Evolutionary conservation across 306 rosid species (phyloP), one percentile per base, ranked within the genome.

Genomic region (Quercus berberidifolia): DNA sequence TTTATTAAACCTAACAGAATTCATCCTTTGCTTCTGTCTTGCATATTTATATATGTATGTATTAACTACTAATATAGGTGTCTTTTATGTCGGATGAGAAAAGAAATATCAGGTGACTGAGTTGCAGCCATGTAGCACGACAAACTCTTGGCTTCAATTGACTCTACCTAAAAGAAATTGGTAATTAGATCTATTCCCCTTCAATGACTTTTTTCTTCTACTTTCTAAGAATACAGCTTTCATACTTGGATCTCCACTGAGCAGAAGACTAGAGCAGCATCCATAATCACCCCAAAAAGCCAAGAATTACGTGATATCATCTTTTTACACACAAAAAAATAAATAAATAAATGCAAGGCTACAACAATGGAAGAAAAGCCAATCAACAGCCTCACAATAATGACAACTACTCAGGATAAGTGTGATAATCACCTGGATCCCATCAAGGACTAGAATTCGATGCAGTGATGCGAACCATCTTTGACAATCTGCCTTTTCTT

Each of bases 371-470:
- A 62, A 20, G 68, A 28, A 20, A 73, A 82, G 21, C 30, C 46
- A 19, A 30, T 67, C 54, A 19, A 26, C 19, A 26, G 14, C 72
- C 49, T 21, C 68, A 33, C 74, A 74, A 75, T 15, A 19, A 41
- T 62, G 64, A 35, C 41, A 82, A 55, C 51, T 58, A 75, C 73
- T 33, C 73, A 18, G 49, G 38, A 12, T 68, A 62, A 69, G 60
- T 58, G 81, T 57, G 21, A 74, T 63, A 76, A 41, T 86, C 75
- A 94, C 97, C 98, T 91, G 98, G 74, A 94, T 86, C 52, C 93
- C 91, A 69, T 94, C 99, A 54, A 94, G 99, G 78, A 89, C 99
- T 79, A 94, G 84, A 68, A 94, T 84, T 71, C 97, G 88, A 77
- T 89, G 92, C 20, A 87, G 79, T 75, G 81, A 84, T 2, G 86